Evolutionary conservation across 768 basidiomycete species (phyloP).

Genomic region (Calocera viscosa): DNA sequence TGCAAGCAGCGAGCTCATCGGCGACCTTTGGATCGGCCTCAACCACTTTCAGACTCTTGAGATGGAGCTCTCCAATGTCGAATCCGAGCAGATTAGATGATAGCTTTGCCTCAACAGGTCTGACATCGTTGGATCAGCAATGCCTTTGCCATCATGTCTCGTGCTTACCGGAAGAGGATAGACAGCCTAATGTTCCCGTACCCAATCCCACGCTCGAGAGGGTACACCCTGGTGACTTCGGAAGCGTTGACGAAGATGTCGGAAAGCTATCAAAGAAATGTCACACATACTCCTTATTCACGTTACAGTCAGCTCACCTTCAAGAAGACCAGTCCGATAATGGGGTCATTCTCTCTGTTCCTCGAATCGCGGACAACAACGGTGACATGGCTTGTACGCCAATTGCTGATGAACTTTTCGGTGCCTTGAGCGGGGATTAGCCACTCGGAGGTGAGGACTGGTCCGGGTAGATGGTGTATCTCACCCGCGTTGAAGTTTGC

Average conservation of each 20-base stretch:
- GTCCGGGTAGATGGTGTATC: neutral
- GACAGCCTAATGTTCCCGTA: neutral
- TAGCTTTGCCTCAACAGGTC: neutral
- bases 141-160: neutral
- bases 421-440: neutral
- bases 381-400: slow-evolving; percentile 5
- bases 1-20: slow-evolving; percentile 31
- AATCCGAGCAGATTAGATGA: neutral
- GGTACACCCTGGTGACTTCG: slow-evolving; percentile 18
- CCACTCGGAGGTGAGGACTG: neutral
- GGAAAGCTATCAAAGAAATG: slow-evolving; percentile 20
- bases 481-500: slow-evolving; percentile 30
- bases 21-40: slow-evolving; percentile 21
- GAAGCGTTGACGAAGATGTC: slow-evolving; percentile 28
- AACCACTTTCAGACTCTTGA: neutral
- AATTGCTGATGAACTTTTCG: slow-evolving; percentile 10
- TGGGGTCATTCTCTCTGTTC: slow-evolving; percentile 11
- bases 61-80: neutral
- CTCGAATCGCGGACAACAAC: slow-evolving; percentile 12
- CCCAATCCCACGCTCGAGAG: neutral
- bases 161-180: neutral
- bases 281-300: neutral
- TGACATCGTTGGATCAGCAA: neutral
- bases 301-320: neutral
- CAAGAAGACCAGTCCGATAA: slow-evolving; percentile 11